Conservation (phyloP, 2,329 filamentous ascomycete species). For the Fusarium musae region DNA sequence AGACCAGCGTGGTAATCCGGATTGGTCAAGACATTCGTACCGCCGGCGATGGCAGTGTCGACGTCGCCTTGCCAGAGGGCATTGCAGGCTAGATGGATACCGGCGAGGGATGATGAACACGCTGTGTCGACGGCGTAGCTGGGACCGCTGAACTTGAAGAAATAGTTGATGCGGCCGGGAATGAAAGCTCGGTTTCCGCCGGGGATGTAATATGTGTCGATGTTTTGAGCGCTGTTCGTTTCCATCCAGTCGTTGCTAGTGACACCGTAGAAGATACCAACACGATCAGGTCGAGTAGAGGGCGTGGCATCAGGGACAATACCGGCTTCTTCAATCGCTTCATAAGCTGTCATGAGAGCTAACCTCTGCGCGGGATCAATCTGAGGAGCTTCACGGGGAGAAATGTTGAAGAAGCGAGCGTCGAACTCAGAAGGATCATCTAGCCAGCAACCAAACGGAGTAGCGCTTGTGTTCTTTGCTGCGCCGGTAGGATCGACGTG, state of each 20-base stretch:
- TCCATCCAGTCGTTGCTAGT: constrained; percentile 84
- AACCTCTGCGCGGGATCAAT: constrained; percentile 75
- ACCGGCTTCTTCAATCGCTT: constrained; percentile 74
- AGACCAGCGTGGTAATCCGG: constrained; percentile 73
- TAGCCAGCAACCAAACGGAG: constrained; percentile 59
- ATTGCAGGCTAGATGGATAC: constrained; percentile 76
- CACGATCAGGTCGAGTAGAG: constrained; percentile 65
- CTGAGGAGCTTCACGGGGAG: constrained; percentile 52
- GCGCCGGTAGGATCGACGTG: constrained; percentile 66
- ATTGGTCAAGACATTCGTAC: constrained; percentile 75
- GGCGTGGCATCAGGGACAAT: constrained; percentile 72
- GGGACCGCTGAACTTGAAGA: constrained; percentile 80
- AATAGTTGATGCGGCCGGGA: constrained; percentile 76
- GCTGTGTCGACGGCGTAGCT: constrained; percentile 81
- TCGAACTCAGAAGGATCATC: constrained; percentile 75
- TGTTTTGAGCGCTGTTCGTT: constrained; percentile 77
- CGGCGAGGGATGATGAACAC: constrained; percentile 78
- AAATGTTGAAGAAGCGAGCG: constrained; percentile 78
- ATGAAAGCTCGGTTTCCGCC: constrained; percentile 58
- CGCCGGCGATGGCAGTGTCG: constrained; percentile 83
- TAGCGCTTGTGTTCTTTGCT: constrained; percentile 66
- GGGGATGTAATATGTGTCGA: constrained; percentile 66
- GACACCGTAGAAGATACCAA: constrained; percentile 81
- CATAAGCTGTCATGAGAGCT: constrained; percentile 73
- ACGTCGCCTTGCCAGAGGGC: constrained; percentile 77